Evolutionary conservation across 768 basidiomycete species (phyloP), one percentile per base, ranked within the genome.

Genomic region (Leccinellum rugosiceps): DNA sequence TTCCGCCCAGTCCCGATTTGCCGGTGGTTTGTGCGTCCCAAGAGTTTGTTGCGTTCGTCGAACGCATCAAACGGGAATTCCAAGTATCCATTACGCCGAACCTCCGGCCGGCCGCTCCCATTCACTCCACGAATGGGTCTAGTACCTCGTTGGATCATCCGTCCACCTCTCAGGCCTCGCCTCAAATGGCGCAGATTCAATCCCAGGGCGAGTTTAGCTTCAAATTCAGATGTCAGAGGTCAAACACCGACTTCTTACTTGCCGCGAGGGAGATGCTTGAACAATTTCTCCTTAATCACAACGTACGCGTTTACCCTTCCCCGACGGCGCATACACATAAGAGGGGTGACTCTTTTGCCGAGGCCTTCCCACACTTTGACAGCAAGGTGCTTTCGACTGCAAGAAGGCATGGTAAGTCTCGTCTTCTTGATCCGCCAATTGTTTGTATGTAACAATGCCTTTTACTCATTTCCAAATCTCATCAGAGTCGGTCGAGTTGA

Each of bases 301-400:
- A 90, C 59, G 83, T 96, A 26, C 85, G 90, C 63, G 82, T 87
- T 56, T 91, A 91, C 72, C 88, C 90, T 23, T 86, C 89, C 26
- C 82, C 87, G 15, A 86, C 87, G 8, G 82, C 85, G n/a, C 85
- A 88, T 55, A 83, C 83, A 2, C 92, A 91, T 71, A 93, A 88
- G 73, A 81, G 93, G 47, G 89, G 88, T 7, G 95, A 98, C 67
- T 93, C 94, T 1, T 95, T 96, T 67, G 88, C 94, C 32, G 94
- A 96, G 68, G 92, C 94, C 2, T 95, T 96, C 80, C 91, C 94
- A 25, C 94, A 96, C 72, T 96, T 97, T 71, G 93, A 97, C 69
- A 93, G 92, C 76, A 97, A 94, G 73, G 85, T 97, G 2, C 79
- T 97, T 49, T 87, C 94, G 15, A 87, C 89, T 21, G 83, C 88